A percentile compares a stretch with the other conserved stretches of the same genome.
Conservation (phyloP, 2,329 filamentous ascomycete genomes). For the Aspergillus sojae region DNA sequence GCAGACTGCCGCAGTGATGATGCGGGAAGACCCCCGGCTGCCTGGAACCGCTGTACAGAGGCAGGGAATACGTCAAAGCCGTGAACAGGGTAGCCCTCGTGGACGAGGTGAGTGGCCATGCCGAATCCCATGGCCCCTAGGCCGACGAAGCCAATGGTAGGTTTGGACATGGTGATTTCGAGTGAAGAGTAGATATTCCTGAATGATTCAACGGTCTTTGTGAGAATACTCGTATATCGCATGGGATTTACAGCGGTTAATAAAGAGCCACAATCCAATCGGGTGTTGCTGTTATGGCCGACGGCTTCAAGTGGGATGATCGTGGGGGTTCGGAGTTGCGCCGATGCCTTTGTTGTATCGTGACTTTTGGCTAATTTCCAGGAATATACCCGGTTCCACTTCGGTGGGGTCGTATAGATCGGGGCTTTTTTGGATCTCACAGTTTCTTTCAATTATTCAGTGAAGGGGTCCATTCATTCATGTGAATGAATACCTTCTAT, state of each 20-base stretch:
- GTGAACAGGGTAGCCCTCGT: constrained; percentile 66
- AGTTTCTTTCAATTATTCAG: background rate
- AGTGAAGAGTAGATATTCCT: background rate
- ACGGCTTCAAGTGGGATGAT: constrained; percentile 3
- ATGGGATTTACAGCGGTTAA: background rate
- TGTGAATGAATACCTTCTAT: background rate
- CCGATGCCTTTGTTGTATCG: background rate
- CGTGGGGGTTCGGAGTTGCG: constrained; percentile 4
- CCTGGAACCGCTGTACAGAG: constrained; percentile 66
- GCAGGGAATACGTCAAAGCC: constrained; percentile 73
- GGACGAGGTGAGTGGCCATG: constrained; percentile 75
- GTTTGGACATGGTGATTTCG: constrained; percentile 44
- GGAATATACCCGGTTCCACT: background rate
- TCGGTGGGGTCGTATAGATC: background rate
- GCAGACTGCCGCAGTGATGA: constrained; percentile 65
- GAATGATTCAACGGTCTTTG: background rate
- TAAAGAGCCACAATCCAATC: background rate
- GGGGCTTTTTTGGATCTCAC: background rate
- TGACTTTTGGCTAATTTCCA: background rate
- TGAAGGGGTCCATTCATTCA: background rate
- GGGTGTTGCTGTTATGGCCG: background rate
- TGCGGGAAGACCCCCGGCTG: constrained; percentile 63
- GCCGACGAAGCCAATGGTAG: constrained; percentile 68
- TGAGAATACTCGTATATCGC: background rate
- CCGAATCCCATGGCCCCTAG: constrained; percentile 82